Evolutionary conservation across 805 yeast genomes (phyloP).

Genomic region (Pichia membranifaciens): DNA sequence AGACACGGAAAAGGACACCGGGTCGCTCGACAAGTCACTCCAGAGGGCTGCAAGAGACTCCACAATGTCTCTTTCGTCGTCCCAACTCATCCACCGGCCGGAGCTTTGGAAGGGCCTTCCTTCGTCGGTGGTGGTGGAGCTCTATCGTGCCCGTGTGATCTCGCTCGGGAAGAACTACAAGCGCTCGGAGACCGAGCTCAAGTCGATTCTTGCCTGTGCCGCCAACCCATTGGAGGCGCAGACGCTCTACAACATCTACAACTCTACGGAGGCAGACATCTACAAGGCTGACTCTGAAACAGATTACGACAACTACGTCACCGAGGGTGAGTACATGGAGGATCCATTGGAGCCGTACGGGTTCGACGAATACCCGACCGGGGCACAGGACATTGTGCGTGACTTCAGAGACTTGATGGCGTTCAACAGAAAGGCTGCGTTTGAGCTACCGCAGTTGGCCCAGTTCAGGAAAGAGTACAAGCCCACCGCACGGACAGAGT

Average conservation of each 20-base stretch:
- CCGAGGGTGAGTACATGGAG: slow-evolving; percentile 28
- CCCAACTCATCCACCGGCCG: slow-evolving; percentile 46
- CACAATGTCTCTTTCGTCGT: slow-evolving; percentile 11
- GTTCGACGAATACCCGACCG: slow-evolving; percentile 60
- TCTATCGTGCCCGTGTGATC: slow-evolving; percentile 52
- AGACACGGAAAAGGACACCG: not conserved
- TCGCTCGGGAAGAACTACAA: slow-evolving; percentile 47
- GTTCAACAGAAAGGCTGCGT: slow-evolving; percentile 79
- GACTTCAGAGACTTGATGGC: slow-evolving; percentile 72
- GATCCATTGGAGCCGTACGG: slow-evolving; percentile 36
- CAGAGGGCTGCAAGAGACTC: slow-evolving; percentile 12
- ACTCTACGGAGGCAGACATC: slow-evolving; percentile 41
- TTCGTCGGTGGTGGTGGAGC: slow-evolving; percentile 52
- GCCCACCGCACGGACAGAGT: slow-evolving; percentile 37
- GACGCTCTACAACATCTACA: slow-evolving; percentile 26
- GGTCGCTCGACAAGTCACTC: slow-evolving; percentile 14
- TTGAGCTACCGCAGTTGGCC: slow-evolving; percentile 81
- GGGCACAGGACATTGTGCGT: slow-evolving; percentile 65
- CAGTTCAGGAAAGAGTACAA: slow-evolving; percentile 67
- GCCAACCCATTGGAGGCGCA: slow-evolving; percentile 24
- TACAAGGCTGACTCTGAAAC: slow-evolving; percentile 36
- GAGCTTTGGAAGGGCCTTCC: slow-evolving; percentile 67
- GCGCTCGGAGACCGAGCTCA: slow-evolving; percentile 46
- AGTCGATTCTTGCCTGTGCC: slow-evolving; percentile 47
- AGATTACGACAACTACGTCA: slow-evolving; percentile 37